Conservation (phyloP, 2,329 filamentous ascomycete species). For the Lachnellula arida region DNA sequence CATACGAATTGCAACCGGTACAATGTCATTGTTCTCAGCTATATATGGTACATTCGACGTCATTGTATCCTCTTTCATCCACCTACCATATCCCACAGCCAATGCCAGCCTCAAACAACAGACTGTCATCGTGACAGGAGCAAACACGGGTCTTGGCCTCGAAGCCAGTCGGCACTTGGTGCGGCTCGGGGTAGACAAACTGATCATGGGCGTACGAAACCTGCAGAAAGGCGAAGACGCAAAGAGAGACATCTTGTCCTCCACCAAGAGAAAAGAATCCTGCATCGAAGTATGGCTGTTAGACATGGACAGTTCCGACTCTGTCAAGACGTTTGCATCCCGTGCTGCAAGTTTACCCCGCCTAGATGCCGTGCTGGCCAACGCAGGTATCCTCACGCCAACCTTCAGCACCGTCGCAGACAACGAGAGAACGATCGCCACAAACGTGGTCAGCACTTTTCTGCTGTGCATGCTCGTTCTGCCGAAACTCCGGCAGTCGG, state of each 20-base stretch:
- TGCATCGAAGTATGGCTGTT: conserved; percentile 21
- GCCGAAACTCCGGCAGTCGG: conserved; percentile 24
- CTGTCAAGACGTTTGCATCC: conserved; percentile 14
- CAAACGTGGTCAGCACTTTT: conserved; percentile 30
- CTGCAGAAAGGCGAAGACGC: conserved; percentile 34
- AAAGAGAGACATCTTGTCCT: conserved; percentile 25
- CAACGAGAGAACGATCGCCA: conserved; percentile 16
- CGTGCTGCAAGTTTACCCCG: conserved; percentile 33
- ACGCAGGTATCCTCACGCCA: conserved; percentile 16
- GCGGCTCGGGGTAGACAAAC: conserved; percentile 30
- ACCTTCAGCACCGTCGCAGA: conserved; percentile 15
- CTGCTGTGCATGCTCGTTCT: conserved; percentile 24
- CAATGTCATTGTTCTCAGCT: too few species aligned
- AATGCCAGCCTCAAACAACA: conserved; percentile 19
- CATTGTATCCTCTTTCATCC: neutral
- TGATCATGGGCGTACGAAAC: conserved; percentile 40
- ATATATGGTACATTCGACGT: too few species aligned
- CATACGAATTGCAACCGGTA: too few species aligned
- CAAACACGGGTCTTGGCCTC: conserved; percentile 39
- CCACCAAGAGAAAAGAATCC: neutral
- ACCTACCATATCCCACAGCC: conserved; percentile 1
- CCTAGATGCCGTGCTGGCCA: conserved; percentile 42
- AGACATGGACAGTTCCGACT: conserved; percentile 15
- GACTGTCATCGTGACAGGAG: conserved; percentile 38
- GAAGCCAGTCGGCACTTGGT: conserved; percentile 35